Evolutionary conservation across 352 stramenopile species (phyloP), one percentile per base, ranked within the genome.

Genomic region (Globisporangium spiculum): DNA sequence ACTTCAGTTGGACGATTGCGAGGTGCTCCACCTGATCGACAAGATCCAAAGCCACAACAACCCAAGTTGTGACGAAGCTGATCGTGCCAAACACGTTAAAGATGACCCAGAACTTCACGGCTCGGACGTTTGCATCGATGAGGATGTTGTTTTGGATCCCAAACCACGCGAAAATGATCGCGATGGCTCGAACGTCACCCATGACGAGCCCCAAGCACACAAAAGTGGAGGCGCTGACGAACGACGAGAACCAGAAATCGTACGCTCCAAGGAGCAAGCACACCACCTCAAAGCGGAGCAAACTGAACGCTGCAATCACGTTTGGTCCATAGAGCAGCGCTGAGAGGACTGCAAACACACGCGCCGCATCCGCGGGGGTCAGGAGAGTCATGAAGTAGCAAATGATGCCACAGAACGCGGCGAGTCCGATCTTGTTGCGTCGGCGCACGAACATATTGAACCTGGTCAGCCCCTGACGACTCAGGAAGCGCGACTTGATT

Each of bases 401-500:
- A 18, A 65, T 22, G 3, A 61, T 22, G 3, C 48, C 56, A 8
- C 30, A 30, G 4, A 48, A 10, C 1, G 55, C 61, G 34, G 53
- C 36, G n/a, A 48, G 22, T 2, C 61, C 22, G 20, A 66, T 41
- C 26, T 22, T 12, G 1, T 38, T 57, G 18, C 62, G 62, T 10
- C 20, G 56, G 3, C 46, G 26, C 9, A 63, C 58, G 26, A 70
- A 26, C 32, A n/a, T 26, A 3, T 52, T 60, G 62, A 63, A 34
- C 9, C 22, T 24, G 5, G 18, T 12, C 4, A 66, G 38, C 38
- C n/a, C 34, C n/a, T 18, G 41, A 3, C 12, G 63, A 10, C 55
- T 55, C 18, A 74, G 12, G 52, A 61, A 73, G 34, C 68, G 68
- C 38, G 63, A 73, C 57, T 70, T 70, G 56, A 73, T 57, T n/a